Evolutionary conservation across 192 early-diverging fungal species (phyloP).

Genomic region (Podila verticillata): DNA sequence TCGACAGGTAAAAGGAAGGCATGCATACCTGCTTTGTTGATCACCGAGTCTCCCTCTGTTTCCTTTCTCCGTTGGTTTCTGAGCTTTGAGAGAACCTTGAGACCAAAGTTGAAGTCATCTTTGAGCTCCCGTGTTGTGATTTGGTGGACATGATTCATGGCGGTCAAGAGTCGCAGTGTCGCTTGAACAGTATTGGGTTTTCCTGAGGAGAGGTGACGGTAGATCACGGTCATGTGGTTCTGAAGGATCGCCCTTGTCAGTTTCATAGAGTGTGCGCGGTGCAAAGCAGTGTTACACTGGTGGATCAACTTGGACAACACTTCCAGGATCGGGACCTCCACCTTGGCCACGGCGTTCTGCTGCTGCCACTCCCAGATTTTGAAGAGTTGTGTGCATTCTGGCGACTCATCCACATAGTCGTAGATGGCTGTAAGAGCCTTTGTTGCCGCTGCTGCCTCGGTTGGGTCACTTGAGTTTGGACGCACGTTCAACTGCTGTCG

Average conservation of each 20-base stretch:
- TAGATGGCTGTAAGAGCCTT: conserved; percentile 29
- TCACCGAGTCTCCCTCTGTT: conserved; percentile 32
- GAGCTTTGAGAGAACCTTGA: conserved; percentile 61
- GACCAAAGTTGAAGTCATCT: conserved; percentile 76
- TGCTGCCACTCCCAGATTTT: conserved; percentile 73
- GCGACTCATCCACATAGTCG: conserved; percentile 68
- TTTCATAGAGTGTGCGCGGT: conserved; percentile 51
- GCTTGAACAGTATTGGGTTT: conserved; percentile 67
- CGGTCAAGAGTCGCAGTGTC: conserved; percentile 68
- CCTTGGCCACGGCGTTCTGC: conserved; percentile 61
- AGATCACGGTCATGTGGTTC: conserved; percentile 72
- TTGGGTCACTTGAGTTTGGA: conserved; percentile 42
- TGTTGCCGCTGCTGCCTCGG: conserved; percentile 34
- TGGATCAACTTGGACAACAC: conserved; percentile 68
- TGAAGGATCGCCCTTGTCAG: conserved; percentile 62
- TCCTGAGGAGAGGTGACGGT: conserved; percentile 69
- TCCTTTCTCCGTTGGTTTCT: conserved; percentile 49
- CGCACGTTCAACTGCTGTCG: conserved; percentile 46
- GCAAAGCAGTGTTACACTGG: conserved; percentile 50
- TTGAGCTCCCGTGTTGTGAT: conserved; percentile 72
- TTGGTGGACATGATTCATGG: conserved; percentile 66
- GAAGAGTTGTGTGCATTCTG: conserved; percentile 67
- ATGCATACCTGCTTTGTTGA: conserved; percentile 39
- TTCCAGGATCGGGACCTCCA: conserved; percentile 70
- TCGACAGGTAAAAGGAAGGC: too few relatives aligned